Conservation (phyloP, 2,329 filamentous ascomycete species). For the Aspergillus novofumigatus region DNA sequence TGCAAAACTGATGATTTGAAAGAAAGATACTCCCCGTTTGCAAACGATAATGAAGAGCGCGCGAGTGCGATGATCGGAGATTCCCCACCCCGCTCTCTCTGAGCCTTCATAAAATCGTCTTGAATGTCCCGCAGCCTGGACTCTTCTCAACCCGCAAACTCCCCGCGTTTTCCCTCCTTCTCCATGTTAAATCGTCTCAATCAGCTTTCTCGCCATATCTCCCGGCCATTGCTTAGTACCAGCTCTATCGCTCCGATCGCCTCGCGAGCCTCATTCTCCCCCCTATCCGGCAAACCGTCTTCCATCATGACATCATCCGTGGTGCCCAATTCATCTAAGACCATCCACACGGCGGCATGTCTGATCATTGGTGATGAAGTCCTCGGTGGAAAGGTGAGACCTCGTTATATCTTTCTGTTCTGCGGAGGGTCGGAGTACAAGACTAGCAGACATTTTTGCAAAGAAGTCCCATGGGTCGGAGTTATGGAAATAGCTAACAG, state of each 20-base stretch:
- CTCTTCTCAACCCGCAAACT: constrained; percentile 1
- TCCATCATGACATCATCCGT: constrained; percentile 43
- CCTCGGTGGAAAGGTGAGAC: constrained; percentile 78
- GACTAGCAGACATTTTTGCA: neutral
- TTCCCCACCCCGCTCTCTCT: constrained; percentile 14
- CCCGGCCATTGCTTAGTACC: constrained; percentile 57
- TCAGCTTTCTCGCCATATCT: constrained; percentile 69
- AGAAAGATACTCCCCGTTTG: neutral
- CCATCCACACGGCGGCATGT: constrained; percentile 85
- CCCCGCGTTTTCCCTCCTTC: constrained; percentile 4
- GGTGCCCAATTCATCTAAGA: constrained; percentile 42
- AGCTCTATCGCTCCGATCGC: constrained; percentile 46
- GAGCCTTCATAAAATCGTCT: constrained; percentile 12
- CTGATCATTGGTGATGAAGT: constrained; percentile 98
- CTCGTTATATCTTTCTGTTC: neutral
- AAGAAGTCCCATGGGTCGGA: neutral
- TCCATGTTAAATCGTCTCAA: constrained; percentile 73
- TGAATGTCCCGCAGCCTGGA: neutral
- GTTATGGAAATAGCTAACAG: neutral
- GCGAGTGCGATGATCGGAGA: constrained; percentile 7
- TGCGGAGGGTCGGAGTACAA: neutral
- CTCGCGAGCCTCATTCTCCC: constrained; percentile 18
- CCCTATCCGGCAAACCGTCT: constrained; percentile 12
- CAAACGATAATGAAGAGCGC: neutral
- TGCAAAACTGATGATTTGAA: neutral